Base-by-base conservation (phyloP, 495 filamentous ascomycete species). In the Penicillium paxilli region DNA sequence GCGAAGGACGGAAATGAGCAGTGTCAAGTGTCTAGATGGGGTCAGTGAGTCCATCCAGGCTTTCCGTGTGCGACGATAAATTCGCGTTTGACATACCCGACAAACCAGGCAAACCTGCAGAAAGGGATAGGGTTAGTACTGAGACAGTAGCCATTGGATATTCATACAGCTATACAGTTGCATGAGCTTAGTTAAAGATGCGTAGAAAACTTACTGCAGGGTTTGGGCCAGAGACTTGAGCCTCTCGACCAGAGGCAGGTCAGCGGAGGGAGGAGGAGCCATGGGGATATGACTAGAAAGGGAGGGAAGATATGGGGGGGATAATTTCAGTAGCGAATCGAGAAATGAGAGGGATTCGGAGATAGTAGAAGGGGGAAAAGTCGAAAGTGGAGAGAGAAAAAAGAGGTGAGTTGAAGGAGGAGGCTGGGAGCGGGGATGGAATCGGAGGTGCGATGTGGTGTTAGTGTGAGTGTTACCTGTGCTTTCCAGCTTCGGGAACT, bases 1-100 rank as follows among this genome's bases (percentile, higher is more conserved):
- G 64, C 91, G 86, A 65, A 87, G 67, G 41, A 92, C 87, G 58
- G 85, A 91, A 47, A 96, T 64, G 51, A 98, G 85, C 37, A 97
- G 82, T 4, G 84, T 86, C 33, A 96, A 76, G 69, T 98, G 94
- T 54, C 89, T 92, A 57, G 16, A 59, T 41, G 38, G 26, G 56
- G 67, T 63, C 26, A 69, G 67, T 54, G 47, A 40, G 16, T 19
- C 16, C 4, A 19, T 16, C 11, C 33, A 25, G 22, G 8, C 42
- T 24, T 45, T 55, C 26, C 22, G 32, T 30, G 14, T 44, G 41
- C 16, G 47, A 40, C 46, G 49, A 22, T 28, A 19, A 44, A 53
- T 44, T 38, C 41, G 50, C 33, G 47, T 20, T 53, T 60, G 42
- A 87, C 89, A 51, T 87, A 93, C 87, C 94, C 94, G 59, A 84